Conservation (phyloP, 805 yeast species). For the Candida broadrunensis region DNA sequence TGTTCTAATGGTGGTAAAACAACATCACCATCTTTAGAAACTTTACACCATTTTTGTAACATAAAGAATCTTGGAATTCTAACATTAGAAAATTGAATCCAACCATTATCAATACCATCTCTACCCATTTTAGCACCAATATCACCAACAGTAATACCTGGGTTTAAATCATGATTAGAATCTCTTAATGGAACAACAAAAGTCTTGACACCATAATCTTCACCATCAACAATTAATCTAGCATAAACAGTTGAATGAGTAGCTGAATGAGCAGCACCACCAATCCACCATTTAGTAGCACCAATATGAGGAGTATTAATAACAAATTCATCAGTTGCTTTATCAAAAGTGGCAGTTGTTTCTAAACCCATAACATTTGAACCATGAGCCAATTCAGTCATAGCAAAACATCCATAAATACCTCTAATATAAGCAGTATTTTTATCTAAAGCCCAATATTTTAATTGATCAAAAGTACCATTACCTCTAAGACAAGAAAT, state of each 20-base stretch:
- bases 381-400: constrained; percentile 94
- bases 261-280: constrained; percentile 95
- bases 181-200: constrained; percentile 91
- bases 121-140: constrained; percentile 96
- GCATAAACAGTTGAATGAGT: constrained; percentile 87
- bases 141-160: constrained; percentile 86
- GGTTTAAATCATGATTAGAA: constrained; percentile 62
- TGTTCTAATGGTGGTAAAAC: constrained; percentile 83
- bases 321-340: constrained; percentile 59
- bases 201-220: constrained; percentile 89
- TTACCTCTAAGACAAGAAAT: constrained; percentile 38
- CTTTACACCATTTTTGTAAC: constrained; percentile 77
- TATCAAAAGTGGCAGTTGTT: constrained; percentile 84
- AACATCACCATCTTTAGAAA: constrained; percentile 66
- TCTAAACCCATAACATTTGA: constrained; percentile 92
- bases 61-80: constrained; percentile 79
- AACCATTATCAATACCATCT: constrained; percentile 93
- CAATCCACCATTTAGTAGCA: constrained; percentile 99
- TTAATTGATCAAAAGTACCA: constrained; percentile 37
- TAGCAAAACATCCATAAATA: constrained; percentile 80
- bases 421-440: constrained; percentile 33
- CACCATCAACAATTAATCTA: constrained; percentile 72
- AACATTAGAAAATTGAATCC: constrained; percentile 89
- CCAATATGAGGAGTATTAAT: constrained; percentile 87
- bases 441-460: constrained; percentile 34